Percentiles rank a stretch among this genome's conserved stretches.
These are phyloP conservation scores for Leucoagaricus sp. DNA, from an alignment of 1,284 basidiomycete genomes.

Conservation along the genomic window DNA sequence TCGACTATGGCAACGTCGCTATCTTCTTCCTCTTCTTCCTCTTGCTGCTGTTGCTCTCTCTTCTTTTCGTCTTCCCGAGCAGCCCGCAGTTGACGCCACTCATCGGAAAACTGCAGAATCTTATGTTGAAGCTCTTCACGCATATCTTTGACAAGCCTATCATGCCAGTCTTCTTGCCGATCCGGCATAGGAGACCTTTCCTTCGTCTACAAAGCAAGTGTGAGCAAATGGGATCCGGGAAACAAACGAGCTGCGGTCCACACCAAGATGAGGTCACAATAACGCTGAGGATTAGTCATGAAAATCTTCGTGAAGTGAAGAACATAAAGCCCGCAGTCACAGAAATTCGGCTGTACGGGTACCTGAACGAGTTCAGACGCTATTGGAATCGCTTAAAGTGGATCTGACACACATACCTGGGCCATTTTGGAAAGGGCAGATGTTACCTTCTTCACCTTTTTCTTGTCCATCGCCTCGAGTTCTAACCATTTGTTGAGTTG, in stretches of 20 bases:
- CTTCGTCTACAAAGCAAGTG: constrained; percentile 16
- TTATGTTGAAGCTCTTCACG: constrained; percentile 37
- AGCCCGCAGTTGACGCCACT: constrained; percentile 36
- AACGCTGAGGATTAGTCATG: constrained; percentile 48
- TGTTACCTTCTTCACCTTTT: constrained; percentile 33
- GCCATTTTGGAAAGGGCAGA: constrained; percentile 10
- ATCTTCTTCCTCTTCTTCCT: constrained; percentile 28
- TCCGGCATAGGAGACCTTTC: constrained; percentile 22
- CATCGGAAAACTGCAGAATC: constrained; percentile 35
- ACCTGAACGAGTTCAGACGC: constrained; percentile 49
- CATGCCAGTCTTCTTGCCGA: constrained; percentile 52
- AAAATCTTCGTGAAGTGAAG: constrained; percentile 77
- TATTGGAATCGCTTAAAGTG: background rate
- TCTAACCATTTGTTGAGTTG: constrained; percentile 72
- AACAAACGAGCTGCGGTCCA: constrained; percentile 17
- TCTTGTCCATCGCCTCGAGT: constrained; percentile 83
- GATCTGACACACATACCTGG: background rate
- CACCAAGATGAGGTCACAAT: constrained; percentile 46
- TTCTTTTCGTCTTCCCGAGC: constrained; percentile 25
- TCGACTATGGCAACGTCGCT: constrained; percentile 31
- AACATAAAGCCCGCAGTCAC: constrained; percentile 85
- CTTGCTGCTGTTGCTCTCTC: constrained; percentile 25
- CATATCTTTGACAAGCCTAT: constrained; percentile 34
- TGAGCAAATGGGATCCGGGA: background rate
- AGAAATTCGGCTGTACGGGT: constrained; percentile 81